These are phyloP conservation scores for Mycena maculata DNA, from an alignment of 768 basidiomycete genomes.

Conservation along the genomic window DNA sequence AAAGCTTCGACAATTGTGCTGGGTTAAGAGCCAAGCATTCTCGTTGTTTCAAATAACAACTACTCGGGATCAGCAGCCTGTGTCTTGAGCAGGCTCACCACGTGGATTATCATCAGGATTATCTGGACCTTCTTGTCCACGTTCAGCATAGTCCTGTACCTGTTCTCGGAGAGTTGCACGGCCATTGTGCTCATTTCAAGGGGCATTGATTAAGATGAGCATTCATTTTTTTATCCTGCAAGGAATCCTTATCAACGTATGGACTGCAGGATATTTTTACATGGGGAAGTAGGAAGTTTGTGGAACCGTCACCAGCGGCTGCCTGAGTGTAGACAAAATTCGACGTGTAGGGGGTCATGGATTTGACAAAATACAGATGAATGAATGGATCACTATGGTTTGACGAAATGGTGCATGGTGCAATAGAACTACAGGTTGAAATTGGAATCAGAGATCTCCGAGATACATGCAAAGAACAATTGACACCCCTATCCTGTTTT, in stretches of 20 bases:
- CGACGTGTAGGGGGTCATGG: too few relatives aligned
- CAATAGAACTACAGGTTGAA: too few relatives aligned
- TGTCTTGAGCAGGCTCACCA: conserved; percentile 69
- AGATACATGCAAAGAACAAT: too few relatives aligned
- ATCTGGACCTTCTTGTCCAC: conserved; percentile 86
- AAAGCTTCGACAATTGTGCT: too few relatives aligned
- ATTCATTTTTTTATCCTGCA: neutral
- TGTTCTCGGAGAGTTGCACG: conserved; percentile 83
- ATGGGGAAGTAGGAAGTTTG: conserved; percentile 55
- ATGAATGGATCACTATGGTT: too few relatives aligned
- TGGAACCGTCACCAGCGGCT: conserved; percentile 18
- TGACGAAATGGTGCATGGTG: too few relatives aligned
- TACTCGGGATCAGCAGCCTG: conserved; percentile 81
- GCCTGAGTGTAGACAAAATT: neutral
- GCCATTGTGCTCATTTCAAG: conserved; percentile 68
- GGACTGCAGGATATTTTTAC: conserved; percentile 52
- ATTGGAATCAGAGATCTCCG: too few relatives aligned
- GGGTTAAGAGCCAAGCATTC: too few relatives aligned
- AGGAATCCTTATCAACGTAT: neutral
- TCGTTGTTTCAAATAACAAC: too few relatives aligned
- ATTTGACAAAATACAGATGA: too few relatives aligned
- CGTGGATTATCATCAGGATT: conserved; percentile 87
- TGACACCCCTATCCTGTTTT: too few relatives aligned
- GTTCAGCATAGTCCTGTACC: conserved; percentile 83
- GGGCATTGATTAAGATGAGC: conserved; percentile 75